These are phyloP conservation scores for Evernia prunastri DNA, from an alignment of 495 filamentous ascomycete species.

Conservation along the genomic window DNA sequence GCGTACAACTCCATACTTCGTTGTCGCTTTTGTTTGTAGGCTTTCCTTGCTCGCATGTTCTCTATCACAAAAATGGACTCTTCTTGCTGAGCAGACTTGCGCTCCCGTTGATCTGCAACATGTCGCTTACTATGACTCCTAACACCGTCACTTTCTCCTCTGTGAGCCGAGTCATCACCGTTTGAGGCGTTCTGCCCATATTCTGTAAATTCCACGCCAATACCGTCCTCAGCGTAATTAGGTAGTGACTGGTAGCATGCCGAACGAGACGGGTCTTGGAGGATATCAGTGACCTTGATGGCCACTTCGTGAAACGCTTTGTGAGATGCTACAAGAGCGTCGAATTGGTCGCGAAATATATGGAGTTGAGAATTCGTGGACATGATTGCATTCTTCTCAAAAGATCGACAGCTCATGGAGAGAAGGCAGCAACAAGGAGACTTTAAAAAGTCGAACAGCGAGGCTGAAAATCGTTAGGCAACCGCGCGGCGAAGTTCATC, in stretches of 20 bases:
- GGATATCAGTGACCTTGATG: slow-evolving; percentile 7
- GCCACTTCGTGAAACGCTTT: slow-evolving; percentile 5
- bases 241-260: not conserved
- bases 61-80: not conserved
- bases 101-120: not conserved
- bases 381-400: not conserved
- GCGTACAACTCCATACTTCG: not conserved
- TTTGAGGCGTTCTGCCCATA: not conserved
- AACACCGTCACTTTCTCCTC: not conserved
- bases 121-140: not conserved
- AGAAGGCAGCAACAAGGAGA: too few species aligned
- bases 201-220: too few species aligned
- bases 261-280: slow-evolving; percentile 6
- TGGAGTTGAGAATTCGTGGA: not conserved
- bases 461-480: too few species aligned
- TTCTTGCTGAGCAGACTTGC: not conserved
- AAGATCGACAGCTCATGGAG: too few species aligned
- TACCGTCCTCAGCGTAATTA: not conserved
- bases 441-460: too few species aligned
- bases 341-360: not conserved
- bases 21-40: not conserved
- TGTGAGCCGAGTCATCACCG: not conserved
- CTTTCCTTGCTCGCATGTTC: slow-evolving; percentile 3
- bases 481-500: too few species aligned
- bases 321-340: slow-evolving; percentile 5